Conservation (phyloP, 768 basidiomycete genomes). For the Serendipita indica region DNA sequence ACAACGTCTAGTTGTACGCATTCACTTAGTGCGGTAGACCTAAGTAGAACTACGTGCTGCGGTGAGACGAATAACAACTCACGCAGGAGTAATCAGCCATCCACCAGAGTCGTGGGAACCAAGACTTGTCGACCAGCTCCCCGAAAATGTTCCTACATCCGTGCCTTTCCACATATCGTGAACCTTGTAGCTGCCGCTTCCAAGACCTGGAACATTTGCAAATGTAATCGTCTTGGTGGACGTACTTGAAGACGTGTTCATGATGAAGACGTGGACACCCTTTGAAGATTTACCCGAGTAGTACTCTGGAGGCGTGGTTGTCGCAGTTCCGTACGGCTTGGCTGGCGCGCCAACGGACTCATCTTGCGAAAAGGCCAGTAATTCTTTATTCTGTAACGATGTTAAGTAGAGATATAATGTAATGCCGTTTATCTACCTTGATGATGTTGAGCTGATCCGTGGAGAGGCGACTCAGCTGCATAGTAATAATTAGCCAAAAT, state of each 20-base stretch:
- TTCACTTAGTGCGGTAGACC: neutral
- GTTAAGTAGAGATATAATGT: neutral
- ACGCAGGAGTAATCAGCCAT: constrained; percentile 27
- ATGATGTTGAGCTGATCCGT: constrained; percentile 33
- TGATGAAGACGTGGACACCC: constrained; percentile 40
- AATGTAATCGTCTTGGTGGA: constrained; percentile 34
- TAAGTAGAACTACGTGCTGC: no score
- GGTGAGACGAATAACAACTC: no score
- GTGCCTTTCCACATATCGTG: constrained; percentile 42
- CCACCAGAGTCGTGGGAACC: constrained; percentile 40
- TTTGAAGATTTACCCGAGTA: constrained; percentile 35
- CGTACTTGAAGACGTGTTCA: constrained; percentile 30
- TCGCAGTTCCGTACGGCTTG: constrained; percentile 30
- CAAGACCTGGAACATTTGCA: constrained; percentile 32
- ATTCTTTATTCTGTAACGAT: constrained; percentile 26
- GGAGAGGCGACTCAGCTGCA: constrained; percentile 29
- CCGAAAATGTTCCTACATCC: constrained; percentile 27
- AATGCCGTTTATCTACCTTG: constrained; percentile 17
- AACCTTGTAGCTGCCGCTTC: constrained; percentile 25
- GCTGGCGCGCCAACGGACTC: constrained; percentile 31
- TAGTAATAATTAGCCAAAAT: neutral
- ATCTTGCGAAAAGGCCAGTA: constrained; percentile 44
- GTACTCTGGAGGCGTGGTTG: constrained; percentile 37
- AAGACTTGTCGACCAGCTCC: constrained; percentile 29
- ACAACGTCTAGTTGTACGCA: no score